Percentiles rank a stretch among this genome's conserved stretches.
Conservation (phyloP, 371 early-diverging fungal genomes). For the Syncephalastrum racemosum region DNA sequence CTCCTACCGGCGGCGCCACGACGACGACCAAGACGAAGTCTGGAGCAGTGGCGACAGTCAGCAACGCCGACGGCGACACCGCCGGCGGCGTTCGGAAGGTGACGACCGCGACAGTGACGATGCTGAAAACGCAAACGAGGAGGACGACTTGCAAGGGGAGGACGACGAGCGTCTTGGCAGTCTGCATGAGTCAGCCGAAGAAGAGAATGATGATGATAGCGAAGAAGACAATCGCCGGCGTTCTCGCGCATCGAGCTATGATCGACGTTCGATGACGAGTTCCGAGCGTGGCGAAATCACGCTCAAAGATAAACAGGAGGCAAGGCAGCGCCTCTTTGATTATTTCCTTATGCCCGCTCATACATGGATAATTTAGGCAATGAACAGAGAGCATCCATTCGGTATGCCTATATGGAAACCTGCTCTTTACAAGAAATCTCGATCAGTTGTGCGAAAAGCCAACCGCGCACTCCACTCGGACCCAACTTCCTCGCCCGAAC, state of each 20-base stretch:
- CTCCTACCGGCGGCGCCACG: too few species aligned
- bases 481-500: slow-evolving; percentile 63
- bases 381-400: slow-evolving; percentile 90
- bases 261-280: slow-evolving; percentile 3
- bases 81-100: neutral
- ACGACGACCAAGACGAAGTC: too few species aligned
- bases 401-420: slow-evolving; percentile 97
- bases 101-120: slow-evolving; percentile 1
- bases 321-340: slow-evolving; percentile 18
- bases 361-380: slow-evolving; percentile 46
- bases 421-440: slow-evolving; percentile 93
- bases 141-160: slow-evolving; percentile 6
- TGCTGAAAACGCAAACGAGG: slow-evolving; percentile 2
- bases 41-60: too few species aligned
- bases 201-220: slow-evolving; percentile 13
- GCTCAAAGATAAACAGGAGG: slow-evolving; percentile 69
- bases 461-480: slow-evolving; percentile 83
- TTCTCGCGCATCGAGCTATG: slow-evolving; percentile 18
- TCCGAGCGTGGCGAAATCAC: slow-evolving; percentile 54
- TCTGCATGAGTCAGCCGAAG: slow-evolving; percentile 3
- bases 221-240: slow-evolving; percentile 5
- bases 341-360: neutral
- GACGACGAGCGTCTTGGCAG: slow-evolving; percentile 9
- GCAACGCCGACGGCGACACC: neutral
- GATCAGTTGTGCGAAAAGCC: slow-evolving; percentile 81